Evolutionary conservation across 1,284 basidiomycete genomes (phyloP), one percentile per base, ranked within the genome.

Genomic region (Pseudozyma hubeiensis): DNA sequence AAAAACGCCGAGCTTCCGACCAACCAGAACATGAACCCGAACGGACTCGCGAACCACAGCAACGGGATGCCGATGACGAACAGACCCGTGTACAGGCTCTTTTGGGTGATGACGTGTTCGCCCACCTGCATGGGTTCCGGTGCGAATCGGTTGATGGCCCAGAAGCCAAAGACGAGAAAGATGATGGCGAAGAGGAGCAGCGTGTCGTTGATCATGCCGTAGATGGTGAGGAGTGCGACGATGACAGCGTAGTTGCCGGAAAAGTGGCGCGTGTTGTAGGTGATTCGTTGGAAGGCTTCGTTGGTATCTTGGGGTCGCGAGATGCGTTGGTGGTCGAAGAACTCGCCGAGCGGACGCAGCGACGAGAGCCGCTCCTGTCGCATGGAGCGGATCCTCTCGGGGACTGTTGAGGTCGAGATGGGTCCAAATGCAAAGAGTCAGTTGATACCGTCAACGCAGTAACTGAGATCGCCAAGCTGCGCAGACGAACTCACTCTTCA

Each of bases 101-200:
- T 92, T 84, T 93, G 93, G 7, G 93, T 93, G 74, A 95, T 86
- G 58, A 90, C 88, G 72, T 90, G 89, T 54, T 90, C 89, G 64
- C 92, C 93, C 54, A 94, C 86, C 83, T 94, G 90, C 72, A 83
- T 80, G 4, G 82, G 82, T 56, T 84, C 82, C 5, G 82, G 81
- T 5, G 82, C 93, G 77, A 92, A 97, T 81, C 88, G 90, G 86
- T 94, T 95, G 87, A 98, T 96, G 46, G 89, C 89, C 35, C 90
- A 86, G 86, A 97, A 98, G 3, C 96, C 96, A 49, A 93, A 93
- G 71, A 94, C 90, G 77, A 99, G 90, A 88, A 98, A 94, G 39
- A 87, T 88, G 68, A 97, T 87, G 5, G 95, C 90, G 79, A 96
- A 87, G 70, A 98, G 88, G 47, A 99, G 90, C 41, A 90, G 85